Percentiles rank a stretch among this genome's conserved stretches.
phyloP scores from a whole-genome alignment of 441 rosid species.

The Aleurites moluccanus region DNA sequence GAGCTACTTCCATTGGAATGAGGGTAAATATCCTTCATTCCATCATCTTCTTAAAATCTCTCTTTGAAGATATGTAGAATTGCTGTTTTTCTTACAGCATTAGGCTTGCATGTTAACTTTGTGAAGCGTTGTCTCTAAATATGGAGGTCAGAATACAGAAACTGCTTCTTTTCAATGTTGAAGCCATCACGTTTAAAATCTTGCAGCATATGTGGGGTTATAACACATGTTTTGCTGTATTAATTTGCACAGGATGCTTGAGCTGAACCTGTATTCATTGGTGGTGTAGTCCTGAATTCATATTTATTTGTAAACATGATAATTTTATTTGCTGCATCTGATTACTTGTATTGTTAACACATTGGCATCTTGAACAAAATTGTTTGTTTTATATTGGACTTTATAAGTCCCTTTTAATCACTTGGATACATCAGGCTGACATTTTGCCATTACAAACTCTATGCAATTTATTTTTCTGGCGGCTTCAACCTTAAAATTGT shows the following conservation, averaged over 20 bases:
- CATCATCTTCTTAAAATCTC: background rate
- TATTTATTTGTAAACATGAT: background rate
- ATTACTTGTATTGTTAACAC: background rate
- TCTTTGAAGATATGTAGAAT: background rate
- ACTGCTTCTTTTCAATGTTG: background rate
- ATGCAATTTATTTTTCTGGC: conserved; percentile 4
- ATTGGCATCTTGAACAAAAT: background rate
- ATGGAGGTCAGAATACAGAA: background rate
- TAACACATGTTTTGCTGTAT: background rate
- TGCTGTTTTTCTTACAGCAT: background rate
- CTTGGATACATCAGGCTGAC: background rate
- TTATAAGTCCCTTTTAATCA: background rate
- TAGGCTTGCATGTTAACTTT: background rate
- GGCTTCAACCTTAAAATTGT: background rate
- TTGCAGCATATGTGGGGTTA: background rate
- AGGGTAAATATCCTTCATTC: conserved; percentile 47
- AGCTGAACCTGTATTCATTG: background rate
- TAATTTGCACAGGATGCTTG: background rate
- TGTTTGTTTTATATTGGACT: background rate
- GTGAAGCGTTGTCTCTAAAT: background rate
- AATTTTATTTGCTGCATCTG: background rate
- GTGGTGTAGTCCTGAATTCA: background rate
- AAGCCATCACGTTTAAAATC: background rate
- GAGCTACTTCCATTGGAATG: conserved; percentile 84
- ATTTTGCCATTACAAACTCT: background rate